Evolutionary conservation across 2,329 filamentous ascomycete species (phyloP).

Genomic region (Verticillium klebahnii): DNA sequence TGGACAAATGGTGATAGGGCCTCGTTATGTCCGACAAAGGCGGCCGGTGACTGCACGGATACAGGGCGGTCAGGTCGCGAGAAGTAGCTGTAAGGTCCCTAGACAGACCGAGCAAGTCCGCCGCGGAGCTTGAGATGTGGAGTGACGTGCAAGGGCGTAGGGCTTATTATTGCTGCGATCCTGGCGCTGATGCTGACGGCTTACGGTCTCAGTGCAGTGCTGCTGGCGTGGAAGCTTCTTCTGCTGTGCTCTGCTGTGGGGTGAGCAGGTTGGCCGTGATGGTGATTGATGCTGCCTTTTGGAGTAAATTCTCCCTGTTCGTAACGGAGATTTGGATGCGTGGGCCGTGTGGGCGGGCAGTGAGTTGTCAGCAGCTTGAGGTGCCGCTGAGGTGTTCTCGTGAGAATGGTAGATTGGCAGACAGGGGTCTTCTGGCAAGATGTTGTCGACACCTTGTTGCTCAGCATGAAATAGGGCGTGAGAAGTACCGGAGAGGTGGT

Average conservation of each 20-base stretch:
- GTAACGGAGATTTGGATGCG: not conserved
- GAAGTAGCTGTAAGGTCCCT: not conserved
- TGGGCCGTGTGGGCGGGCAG: not conserved
- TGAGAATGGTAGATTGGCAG: not conserved
- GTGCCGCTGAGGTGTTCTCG: not conserved
- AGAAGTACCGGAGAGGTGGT: not conserved
- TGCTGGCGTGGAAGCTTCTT: not conserved
- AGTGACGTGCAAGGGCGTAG: not conserved
- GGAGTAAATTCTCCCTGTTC: not conserved
- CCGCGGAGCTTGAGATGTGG: not conserved
- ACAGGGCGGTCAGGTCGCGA: not conserved
- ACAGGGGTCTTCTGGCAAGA: not conserved
- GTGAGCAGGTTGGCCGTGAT: not conserved
- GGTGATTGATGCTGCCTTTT: not conserved
- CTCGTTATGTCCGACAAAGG: constrained; percentile 2
- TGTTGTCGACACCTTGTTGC: not conserved
- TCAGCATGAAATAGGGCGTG: not conserved
- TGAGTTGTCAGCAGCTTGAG: not conserved
- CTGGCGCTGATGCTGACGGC: not conserved
- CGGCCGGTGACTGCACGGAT: not conserved
- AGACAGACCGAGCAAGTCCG: not conserved
- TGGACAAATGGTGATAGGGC: not conserved
- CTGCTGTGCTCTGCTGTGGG: not conserved
- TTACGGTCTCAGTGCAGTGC: not conserved
- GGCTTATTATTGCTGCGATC: not conserved